Conservation (phyloP, 1,284 basidiomycete genomes). For the Pyrrhoderma noxium region DNA sequence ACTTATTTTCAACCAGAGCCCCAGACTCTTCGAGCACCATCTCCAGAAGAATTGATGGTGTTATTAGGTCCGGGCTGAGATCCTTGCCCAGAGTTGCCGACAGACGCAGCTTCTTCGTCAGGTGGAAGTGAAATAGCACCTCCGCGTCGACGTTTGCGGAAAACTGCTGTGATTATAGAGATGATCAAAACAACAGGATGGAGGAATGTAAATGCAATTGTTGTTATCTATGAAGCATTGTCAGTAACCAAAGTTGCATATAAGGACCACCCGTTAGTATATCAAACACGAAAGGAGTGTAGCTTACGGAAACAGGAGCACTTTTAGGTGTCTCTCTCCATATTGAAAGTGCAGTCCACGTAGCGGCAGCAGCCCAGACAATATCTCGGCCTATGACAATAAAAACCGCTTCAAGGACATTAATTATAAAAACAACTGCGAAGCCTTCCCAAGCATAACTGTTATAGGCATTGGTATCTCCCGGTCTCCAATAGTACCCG, state of each 20-base stretch:
- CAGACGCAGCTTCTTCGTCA: conserved; percentile 29
- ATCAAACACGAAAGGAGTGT: not conserved
- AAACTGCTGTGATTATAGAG: conserved; percentile 31
- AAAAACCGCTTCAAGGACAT: conserved; percentile 50
- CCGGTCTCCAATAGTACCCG: conserved; percentile 38
- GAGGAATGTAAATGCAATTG: conserved; percentile 49
- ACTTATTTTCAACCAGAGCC: too few relatives aligned
- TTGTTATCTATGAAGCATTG: conserved; percentile 38
- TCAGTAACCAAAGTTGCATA: not conserved
- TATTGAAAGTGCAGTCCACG: conserved; percentile 60
- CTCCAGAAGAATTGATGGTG: not conserved
- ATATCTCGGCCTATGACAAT: conserved; percentile 51
- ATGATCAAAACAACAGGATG: conserved; percentile 48
- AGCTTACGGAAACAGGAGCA: conserved; percentile 49
- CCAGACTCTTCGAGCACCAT: conserved; percentile 3
- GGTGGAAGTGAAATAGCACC: conserved; percentile 39
- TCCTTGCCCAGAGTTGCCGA: not conserved
- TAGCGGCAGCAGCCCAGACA: conserved; percentile 63
- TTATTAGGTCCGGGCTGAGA: not conserved
- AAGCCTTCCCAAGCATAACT: conserved; percentile 56
- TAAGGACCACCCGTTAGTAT: not conserved
- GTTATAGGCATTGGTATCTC: conserved; percentile 37
- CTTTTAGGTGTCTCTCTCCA: conserved; percentile 58
- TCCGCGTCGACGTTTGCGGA: conserved; percentile 23
- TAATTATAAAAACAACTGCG: conserved; percentile 50